Percentiles rank a stretch among this genome's conserved stretches.
phyloP scores from a whole-genome alignment of 2,329 filamentous ascomycete species.

The Nemania sp. region DNA sequence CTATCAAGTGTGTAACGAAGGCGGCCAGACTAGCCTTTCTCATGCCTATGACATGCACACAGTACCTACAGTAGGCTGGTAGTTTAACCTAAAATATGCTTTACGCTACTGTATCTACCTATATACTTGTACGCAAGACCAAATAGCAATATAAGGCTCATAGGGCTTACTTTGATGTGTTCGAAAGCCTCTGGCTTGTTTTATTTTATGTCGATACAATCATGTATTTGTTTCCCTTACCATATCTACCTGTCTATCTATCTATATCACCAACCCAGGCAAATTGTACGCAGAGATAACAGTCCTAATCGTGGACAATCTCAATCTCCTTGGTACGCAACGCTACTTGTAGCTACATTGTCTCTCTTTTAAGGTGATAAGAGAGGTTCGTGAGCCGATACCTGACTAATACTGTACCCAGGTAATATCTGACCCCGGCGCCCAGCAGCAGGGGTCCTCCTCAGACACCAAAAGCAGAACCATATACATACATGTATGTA shows the following conservation, averaged over 20 bases:
- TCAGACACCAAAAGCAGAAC: background rate
- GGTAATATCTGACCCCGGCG: slow-evolving; percentile 1
- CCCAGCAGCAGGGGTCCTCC: slow-evolving; percentile 16
- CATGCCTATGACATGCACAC: too few species aligned
- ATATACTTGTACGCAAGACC: too few species aligned
- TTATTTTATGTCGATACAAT: background rate
- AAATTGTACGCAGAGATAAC: background rate
- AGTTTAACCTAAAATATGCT: background rate
- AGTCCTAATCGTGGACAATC: background rate
- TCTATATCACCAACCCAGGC: background rate
- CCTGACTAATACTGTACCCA: slow-evolving; percentile 26
- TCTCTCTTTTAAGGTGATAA: slow-evolving; percentile 12
- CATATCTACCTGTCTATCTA: too few species aligned
- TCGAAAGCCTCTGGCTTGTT: slow-evolving; percentile 1
- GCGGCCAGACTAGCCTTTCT: slow-evolving; percentile 6
- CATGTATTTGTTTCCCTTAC: too few species aligned
- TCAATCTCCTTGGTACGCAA: slow-evolving; percentile 6
- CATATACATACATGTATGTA: background rate
- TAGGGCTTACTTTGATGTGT: slow-evolving; percentile 8
- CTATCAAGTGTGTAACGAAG: slow-evolving; percentile 14
- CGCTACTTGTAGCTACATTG: background rate
- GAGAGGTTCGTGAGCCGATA: slow-evolving; percentile 30
- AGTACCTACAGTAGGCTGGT: too few species aligned
- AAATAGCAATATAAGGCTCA: background rate
- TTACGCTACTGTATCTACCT: background rate